Percentiles rank a stretch among this genome's conserved stretches.
Conservation (phyloP, 106 monocot genomes). For the Platanthera guangdongensis region DNA sequence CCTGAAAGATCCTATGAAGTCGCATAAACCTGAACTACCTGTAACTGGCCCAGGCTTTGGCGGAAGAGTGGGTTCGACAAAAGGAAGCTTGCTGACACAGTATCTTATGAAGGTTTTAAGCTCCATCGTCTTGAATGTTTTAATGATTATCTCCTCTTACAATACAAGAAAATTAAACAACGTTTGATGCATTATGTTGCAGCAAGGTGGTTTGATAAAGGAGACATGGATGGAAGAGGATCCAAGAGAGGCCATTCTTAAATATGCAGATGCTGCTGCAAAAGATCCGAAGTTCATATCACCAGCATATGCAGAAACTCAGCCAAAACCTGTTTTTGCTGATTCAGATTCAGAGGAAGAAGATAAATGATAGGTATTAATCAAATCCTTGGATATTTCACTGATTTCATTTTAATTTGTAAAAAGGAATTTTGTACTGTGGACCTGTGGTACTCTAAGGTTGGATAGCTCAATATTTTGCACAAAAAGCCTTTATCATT, state of each 20-base stretch:
- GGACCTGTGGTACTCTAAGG: too few species aligned
- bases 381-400: background rate
- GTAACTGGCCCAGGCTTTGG: slow-evolving; percentile 85
- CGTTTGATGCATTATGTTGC: slow-evolving; percentile 15
- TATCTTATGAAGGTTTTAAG: slow-evolving; percentile 81
- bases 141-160: background rate
- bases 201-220: slow-evolving; percentile 95
- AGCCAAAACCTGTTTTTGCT: slow-evolving; percentile 81
- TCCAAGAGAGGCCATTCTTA: slow-evolving; percentile 94
- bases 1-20: slow-evolving; percentile 82
- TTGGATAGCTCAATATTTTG: too few species aligned
- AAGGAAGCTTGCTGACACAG: slow-evolving; percentile 91
- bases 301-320: slow-evolving; percentile 85
- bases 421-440: too few species aligned
- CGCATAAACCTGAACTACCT: slow-evolving; percentile 90
- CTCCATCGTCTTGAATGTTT: background rate
- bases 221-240: slow-evolving; percentile 99
- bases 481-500: too few species aligned
- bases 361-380: slow-evolving; percentile 22
- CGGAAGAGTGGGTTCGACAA: slow-evolving; percentile 91
- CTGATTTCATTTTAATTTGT: background rate
- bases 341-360: slow-evolving; percentile 91
- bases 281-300: slow-evolving; percentile 92
- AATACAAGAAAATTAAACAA: background rate
- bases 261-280: slow-evolving; percentile 77